These are phyloP conservation scores for Tarenaya hassleriana DNA, from an alignment of 345 rosid genomes.

Conservation along the genomic window DNA sequence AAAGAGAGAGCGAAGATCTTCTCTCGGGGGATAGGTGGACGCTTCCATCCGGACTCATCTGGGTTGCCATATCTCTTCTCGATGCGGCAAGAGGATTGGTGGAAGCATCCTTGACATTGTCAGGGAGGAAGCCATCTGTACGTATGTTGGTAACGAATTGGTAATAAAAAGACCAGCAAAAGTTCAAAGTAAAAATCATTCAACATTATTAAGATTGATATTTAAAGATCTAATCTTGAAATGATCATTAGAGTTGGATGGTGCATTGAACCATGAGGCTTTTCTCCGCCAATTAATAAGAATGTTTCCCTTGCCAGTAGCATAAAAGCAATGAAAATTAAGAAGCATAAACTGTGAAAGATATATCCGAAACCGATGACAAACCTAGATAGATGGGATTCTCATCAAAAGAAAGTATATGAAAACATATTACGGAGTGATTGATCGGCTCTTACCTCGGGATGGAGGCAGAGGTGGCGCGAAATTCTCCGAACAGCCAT, in stretches of 20 bases:
- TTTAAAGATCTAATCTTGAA: not conserved
- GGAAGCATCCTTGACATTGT: slow-evolving; percentile 49
- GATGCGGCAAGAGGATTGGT: slow-evolving; percentile 59
- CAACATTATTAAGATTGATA: not conserved
- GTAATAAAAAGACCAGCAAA: not conserved
- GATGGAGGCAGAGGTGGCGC: slow-evolving; percentile 34
- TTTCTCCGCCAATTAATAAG: slow-evolving; percentile 1
- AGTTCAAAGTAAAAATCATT: not conserved
- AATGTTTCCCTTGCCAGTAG: too few relatives aligned
- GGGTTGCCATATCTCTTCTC: slow-evolving; percentile 96
- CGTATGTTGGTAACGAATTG: slow-evolving; percentile 14
- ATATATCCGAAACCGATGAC: too few relatives aligned
- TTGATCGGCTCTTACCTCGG: slow-evolving; percentile 37
- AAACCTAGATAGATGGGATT: too few relatives aligned
- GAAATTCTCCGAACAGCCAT: slow-evolving; percentile 70
- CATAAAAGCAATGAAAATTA: not conserved
- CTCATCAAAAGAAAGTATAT: too few relatives aligned
- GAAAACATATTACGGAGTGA: not conserved
- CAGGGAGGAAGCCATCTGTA: slow-evolving; percentile 46
- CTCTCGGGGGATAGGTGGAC: slow-evolving; percentile 50
- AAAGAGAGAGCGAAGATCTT: slow-evolving; percentile 42
- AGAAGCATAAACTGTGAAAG: too few relatives aligned
- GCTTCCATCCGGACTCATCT: slow-evolving; percentile 88
- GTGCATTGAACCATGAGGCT: not conserved
- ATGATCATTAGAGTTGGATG: not conserved